phyloP scores from a whole-genome alignment of 1,139 yeast species.

The Hansenula lynferdii region DNA sequence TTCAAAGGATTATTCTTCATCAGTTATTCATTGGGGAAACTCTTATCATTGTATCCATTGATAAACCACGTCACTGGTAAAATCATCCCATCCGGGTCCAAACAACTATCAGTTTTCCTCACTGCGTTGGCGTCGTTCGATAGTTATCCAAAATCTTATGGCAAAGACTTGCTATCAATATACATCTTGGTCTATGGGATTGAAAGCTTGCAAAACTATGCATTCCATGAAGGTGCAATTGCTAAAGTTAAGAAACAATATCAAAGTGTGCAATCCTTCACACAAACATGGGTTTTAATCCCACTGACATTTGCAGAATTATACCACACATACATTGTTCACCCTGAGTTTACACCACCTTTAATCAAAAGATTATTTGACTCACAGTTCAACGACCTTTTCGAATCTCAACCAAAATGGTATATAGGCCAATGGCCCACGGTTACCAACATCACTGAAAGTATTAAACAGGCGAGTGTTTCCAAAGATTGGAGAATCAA shows the following conservation, averaged over 20 bases:
- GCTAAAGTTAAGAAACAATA: too few relatives aligned
- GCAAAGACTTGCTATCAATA: slow-evolving; percentile 6
- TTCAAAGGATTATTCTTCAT: slow-evolving; percentile 7
- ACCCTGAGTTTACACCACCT: slow-evolving; percentile 11
- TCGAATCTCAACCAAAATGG: slow-evolving; percentile 13
- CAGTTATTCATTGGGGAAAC: slow-evolving; percentile 7
- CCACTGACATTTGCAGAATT: slow-evolving; percentile 6
- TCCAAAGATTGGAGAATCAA: not conserved
- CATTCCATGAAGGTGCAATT: not conserved
- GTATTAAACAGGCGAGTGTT: slow-evolving; percentile 3
- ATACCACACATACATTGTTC: slow-evolving; percentile 6
- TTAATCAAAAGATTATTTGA: slow-evolving; percentile 3
- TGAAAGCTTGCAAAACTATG: slow-evolving; percentile 5
- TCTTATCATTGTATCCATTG: slow-evolving; percentile 10
- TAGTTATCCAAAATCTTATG: slow-evolving; percentile 1
- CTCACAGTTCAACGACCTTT: slow-evolving; percentile 8
- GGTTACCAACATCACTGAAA: slow-evolving; percentile 4
- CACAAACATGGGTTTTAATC: slow-evolving; percentile 2
- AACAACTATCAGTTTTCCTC: not conserved
- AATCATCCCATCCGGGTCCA: not conserved
- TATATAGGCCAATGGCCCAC: slow-evolving; percentile 11
- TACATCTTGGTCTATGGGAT: slow-evolving; percentile 5
- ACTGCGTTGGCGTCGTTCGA: slow-evolving; percentile 3
- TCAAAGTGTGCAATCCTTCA: not conserved
- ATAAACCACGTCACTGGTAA: not conserved